These are phyloP conservation scores for Podila clonocystis DNA, from an alignment of 192 early-diverging fungal species.

Conservation along the genomic window DNA sequence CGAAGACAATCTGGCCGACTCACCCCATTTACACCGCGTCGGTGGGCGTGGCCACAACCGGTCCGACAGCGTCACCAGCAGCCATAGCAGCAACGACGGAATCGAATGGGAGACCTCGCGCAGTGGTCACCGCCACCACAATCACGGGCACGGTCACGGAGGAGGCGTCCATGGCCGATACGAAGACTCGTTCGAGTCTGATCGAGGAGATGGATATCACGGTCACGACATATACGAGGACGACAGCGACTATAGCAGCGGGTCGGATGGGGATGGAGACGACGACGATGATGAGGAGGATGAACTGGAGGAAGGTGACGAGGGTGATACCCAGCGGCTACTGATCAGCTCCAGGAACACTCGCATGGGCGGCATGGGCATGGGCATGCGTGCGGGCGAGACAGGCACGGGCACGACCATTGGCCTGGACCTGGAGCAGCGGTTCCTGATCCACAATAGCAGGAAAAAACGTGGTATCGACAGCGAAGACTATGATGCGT, in stretches of 20 bases:
- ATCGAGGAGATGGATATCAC: background rate
- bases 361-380: conserved; percentile 30
- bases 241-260: conserved; percentile 1
- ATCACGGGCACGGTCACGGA: no score
- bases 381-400: conserved; percentile 49
- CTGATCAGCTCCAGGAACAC: conserved; percentile 20
- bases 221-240: background rate
- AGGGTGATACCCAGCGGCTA: conserved; percentile 27
- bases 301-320: conserved; percentile 2
- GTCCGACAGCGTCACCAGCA: background rate
- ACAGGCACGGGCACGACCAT: conserved; percentile 51
- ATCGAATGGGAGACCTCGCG: conserved; percentile 1
- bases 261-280: conserved; percentile 1
- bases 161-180: background rate
- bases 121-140: no score
- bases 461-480: background rate
- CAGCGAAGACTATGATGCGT: conserved; percentile 29
- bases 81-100: conserved; percentile 7
- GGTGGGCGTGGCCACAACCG: background rate
- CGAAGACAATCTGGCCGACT: conserved; percentile 3
- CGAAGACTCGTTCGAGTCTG: conserved; percentile 38
- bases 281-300: conserved; percentile 8
- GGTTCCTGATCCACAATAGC: background rate
- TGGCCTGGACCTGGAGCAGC: conserved; percentile 32
- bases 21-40: background rate